Conservation (phyloP, 371 early-diverging fungal genomes). For the Homolaphlyctis polyrhiza region DNA sequence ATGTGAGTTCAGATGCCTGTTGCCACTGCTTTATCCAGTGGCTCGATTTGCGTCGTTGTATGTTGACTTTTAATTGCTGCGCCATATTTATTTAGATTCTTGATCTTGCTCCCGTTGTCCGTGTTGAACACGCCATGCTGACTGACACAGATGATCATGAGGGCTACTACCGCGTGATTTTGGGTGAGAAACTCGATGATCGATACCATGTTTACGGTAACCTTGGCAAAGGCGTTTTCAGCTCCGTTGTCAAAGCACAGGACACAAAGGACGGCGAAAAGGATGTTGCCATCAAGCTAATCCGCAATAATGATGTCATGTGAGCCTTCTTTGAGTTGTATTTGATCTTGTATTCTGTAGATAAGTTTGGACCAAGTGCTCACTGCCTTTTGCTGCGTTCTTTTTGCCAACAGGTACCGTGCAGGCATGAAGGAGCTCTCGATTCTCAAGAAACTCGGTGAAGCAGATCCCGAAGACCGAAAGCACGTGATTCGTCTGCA, state of each 20-base stretch:
- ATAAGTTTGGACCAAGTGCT: conserved; percentile 71
- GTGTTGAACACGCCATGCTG: conserved; percentile 39
- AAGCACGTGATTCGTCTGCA: conserved; percentile 80
- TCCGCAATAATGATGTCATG: conserved; percentile 94
- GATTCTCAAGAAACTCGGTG: conserved; percentile 75
- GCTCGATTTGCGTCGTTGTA: neutral
- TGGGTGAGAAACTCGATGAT: conserved; percentile 82
- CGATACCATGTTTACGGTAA: conserved; percentile 80
- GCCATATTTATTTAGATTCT: conserved; percentile 23
- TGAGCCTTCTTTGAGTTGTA: conserved; percentile 15
- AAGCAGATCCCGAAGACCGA: conserved; percentile 78
- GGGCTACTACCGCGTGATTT: conserved; percentile 88
- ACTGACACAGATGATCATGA: conserved; percentile 91
- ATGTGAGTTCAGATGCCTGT: conserved; percentile 12
- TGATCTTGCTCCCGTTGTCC: conserved; percentile 34
- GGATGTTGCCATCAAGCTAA: conserved; percentile 94
- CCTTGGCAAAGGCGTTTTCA: conserved; percentile 93
- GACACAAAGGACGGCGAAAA: conserved; percentile 61
- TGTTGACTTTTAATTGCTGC: neutral
- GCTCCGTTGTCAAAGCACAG: conserved; percentile 82
- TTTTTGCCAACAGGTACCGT: conserved; percentile 54
- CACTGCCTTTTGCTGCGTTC: too few species aligned
- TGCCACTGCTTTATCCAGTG: neutral
- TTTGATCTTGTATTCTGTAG: too few species aligned
- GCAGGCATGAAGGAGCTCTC: conserved; percentile 89